A percentile compares a stretch with the other conserved stretches of the same genome.
These are phyloP conservation scores for Acmispon strigosus DNA, from an alignment of 306 rosid genomes.

Conservation along the genomic window DNA sequence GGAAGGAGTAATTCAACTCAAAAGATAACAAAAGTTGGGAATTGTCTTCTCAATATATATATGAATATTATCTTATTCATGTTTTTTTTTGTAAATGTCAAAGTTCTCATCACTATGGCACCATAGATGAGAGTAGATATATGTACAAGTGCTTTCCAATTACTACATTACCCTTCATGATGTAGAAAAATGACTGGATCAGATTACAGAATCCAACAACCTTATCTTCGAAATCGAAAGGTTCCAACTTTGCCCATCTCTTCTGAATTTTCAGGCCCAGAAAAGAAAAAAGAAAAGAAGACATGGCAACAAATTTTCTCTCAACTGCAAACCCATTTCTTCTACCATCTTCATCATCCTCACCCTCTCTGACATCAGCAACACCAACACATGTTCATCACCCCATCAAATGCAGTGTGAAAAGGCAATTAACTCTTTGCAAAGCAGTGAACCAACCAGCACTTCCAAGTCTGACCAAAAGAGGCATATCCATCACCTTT, in stretches of 20 bases:
- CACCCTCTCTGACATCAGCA: constrained; percentile 18
- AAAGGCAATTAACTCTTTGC: constrained; percentile 32
- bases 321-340: constrained; percentile 48
- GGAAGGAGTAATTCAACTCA: too few species aligned
- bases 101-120: too few species aligned
- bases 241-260: constrained; percentile 36
- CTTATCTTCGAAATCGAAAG: constrained; percentile 58
- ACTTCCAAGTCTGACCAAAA: constrained; percentile 45
- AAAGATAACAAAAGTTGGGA: too few species aligned
- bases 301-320: constrained; percentile 71
- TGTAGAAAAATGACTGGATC: constrained; percentile 47
- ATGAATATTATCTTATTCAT: too few species aligned
- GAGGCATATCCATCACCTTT: constrained; percentile 48
- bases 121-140: not conserved
- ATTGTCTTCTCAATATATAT: too few species aligned
- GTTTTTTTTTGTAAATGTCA: too few species aligned
- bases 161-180: constrained; percentile 22
- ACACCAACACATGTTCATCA: constrained; percentile 21
- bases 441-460: constrained; percentile 32
- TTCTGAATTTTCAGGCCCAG: constrained; percentile 32
- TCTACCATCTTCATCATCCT: constrained; percentile 34
- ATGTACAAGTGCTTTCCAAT: not conserved
- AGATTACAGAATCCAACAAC: constrained; percentile 56
- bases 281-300: constrained; percentile 7
- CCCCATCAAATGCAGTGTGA: constrained; percentile 30